These are phyloP conservation scores for Penicillium sp. DNA, from an alignment of 2,329 filamentous ascomycete species.

Conservation along the genomic window DNA sequence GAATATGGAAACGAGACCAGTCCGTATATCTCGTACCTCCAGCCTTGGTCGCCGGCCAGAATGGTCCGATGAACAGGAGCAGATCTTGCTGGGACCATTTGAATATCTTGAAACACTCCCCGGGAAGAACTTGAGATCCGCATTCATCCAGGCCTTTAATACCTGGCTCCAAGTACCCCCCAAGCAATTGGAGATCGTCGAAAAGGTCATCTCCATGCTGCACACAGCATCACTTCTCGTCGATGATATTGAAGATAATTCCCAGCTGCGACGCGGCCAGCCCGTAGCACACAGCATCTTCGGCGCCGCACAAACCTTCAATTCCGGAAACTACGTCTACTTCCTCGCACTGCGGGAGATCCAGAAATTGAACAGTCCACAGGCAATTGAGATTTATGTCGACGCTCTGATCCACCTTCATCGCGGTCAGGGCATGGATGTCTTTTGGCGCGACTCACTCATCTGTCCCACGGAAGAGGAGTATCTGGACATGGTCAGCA, in stretches of 20 bases:
- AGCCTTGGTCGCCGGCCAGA: not conserved
- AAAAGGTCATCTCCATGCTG: not conserved
- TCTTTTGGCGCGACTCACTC: slow-evolving; percentile 65
- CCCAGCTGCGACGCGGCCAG: slow-evolving; percentile 71
- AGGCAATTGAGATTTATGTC: slow-evolving; percentile 69
- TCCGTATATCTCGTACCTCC: not conserved
- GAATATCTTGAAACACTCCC: not conserved
- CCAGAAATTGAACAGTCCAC: slow-evolving; percentile 67
- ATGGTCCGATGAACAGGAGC: not conserved
- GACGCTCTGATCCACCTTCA: slow-evolving; percentile 85
- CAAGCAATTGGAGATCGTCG: not conserved
- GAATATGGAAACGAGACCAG: not conserved
- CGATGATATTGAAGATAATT: slow-evolving; percentile 86
- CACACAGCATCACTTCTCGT: slow-evolving; percentile 36
- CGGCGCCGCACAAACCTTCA: slow-evolving; percentile 84
- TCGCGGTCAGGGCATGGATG: slow-evolving; percentile 84
- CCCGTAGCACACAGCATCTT: slow-evolving; percentile 85
- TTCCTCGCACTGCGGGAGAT: slow-evolving; percentile 77
- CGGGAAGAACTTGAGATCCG: not conserved
- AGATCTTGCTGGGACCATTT: not conserved
- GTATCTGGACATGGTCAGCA: slow-evolving; percentile 91
- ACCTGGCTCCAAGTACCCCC: not conserved
- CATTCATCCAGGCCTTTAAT: slow-evolving; percentile 2
- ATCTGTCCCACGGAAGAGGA: slow-evolving; percentile 51
- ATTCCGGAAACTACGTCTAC: slow-evolving; percentile 87